phyloP scores from a whole-genome alignment of 2,329 filamentous ascomycete genomes.

The Xylariaceae sp. region DNA sequence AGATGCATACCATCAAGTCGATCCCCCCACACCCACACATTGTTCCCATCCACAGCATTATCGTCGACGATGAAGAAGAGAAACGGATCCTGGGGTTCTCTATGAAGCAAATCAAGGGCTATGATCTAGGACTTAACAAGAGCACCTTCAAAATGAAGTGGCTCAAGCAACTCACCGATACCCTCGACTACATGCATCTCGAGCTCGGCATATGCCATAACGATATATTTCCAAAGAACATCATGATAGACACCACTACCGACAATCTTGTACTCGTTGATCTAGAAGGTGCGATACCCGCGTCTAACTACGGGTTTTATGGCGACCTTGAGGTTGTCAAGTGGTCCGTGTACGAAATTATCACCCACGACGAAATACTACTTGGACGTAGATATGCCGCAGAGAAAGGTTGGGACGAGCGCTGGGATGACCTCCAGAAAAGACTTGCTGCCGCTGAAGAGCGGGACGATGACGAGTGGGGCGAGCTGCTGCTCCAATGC shows the following conservation, averaged over 20 bases:
- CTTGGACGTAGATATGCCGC: not conserved
- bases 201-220: conserved; percentile 11
- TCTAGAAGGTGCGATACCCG: not conserved
- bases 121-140: conserved; percentile 19
- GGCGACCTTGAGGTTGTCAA: conserved; percentile 4
- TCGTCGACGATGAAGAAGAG: conserved; percentile 23
- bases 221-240: conserved; percentile 11
- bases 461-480: no score
- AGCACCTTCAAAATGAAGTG: conserved; percentile 14
- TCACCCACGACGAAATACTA: conserved; percentile 7
- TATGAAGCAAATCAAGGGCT: conserved; percentile 23
- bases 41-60: conserved; percentile 25
- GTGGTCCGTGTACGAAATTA: conserved; percentile 9
- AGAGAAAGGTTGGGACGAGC: no score
- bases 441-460: no score
- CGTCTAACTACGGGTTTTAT: not conserved
- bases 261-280: conserved; percentile 10
- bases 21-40: conserved; percentile 29
- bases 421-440: no score
- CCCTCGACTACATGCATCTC: conserved; percentile 14
- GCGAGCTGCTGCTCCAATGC: not conserved
- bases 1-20: conserved; percentile 24
- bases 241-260: conserved; percentile 5
- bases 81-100: conserved; percentile 27
- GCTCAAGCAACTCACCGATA: conserved; percentile 9